Base-by-base conservation (phyloP, 1,284 basidiomycete genomes). In the Sparassis latifolia region DNA sequence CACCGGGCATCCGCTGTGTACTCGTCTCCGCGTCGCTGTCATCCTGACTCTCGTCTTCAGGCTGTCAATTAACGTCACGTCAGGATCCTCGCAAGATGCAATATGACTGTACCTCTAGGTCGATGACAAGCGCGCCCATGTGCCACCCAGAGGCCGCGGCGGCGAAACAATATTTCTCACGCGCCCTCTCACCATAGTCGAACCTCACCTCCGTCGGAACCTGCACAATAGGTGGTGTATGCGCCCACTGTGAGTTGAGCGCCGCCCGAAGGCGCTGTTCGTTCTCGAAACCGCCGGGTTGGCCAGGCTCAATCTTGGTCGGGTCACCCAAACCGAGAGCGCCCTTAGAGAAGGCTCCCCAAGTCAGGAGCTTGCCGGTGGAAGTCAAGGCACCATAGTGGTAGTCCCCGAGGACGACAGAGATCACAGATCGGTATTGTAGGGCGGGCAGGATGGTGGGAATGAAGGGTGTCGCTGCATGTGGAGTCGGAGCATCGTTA, bases 371-470 rank as follows among this genome's bases (percentile, higher is more conserved):
- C 57, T 84, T 79, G 10, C 93, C 94, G 30, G 75, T 67, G 40
- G 79, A 74, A 1, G 91, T 93, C 54, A 97, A 73, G 0, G 94
- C 92, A 30, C 84, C 89, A 60, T 75, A 84, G 70, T 97, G 93
- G 66, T 93, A 95, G 67, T 97, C 92, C 3, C 94, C 94, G 44
- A 92, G 75, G 6, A 86, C 83, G 50, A 94, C 84, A 50, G 89
- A 89, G 55, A 95, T 92, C 50, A 95, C 78, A 39, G 75, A 73
- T 54, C 73, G 77, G 58, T 86, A 77, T 59, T 93, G 89, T 27
- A 96, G 69, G 28, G 75, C 77, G 1, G 86, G 83, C 2, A 89
- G 75, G 53, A 89, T 70, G 33, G 75, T 73, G 2, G 91, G 86
- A 42, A 61, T 60, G 42, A 72, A 70, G 20, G 42, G 44, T 31